phyloP scores from a whole-genome alignment of 441 rosid genomes.

The Adansonia rubrostipa region DNA sequence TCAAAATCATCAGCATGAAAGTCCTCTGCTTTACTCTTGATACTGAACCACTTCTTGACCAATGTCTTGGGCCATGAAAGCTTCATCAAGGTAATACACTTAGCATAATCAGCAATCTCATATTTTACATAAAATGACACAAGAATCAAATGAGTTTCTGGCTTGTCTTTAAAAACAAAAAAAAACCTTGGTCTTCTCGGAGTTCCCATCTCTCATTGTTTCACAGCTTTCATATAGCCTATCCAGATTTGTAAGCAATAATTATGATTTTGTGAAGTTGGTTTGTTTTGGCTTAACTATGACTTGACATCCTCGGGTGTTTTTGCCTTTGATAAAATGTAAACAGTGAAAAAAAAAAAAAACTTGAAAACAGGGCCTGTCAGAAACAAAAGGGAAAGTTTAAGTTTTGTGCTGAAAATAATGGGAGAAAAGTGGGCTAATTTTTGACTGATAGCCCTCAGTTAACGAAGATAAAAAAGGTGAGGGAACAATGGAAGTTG shows the following conservation, averaged over 20 bases:
- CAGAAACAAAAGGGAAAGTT: constrained; percentile 14
- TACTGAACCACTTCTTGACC: constrained; percentile 93
- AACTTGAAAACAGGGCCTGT: constrained; percentile 23
- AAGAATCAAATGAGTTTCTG: constrained; percentile 18
- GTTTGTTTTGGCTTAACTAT: not conserved
- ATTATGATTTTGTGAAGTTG: not conserved
- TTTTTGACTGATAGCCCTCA: constrained; percentile 22
- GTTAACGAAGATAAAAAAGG: constrained; percentile 38
- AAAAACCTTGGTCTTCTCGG: constrained; percentile 84
- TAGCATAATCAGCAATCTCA: constrained; percentile 30
- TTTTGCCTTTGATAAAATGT: constrained; percentile 27
- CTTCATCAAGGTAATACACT: constrained; percentile 42
- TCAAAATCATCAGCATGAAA: constrained; percentile 77
- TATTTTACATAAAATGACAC: constrained; percentile 20
- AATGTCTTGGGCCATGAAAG: constrained; percentile 93
- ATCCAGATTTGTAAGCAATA: constrained; percentile 27
- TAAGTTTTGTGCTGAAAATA: constrained; percentile 17
- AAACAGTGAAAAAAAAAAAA: constrained; percentile 23
- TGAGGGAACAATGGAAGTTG: constrained; percentile 30
- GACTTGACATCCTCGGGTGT: not conserved
- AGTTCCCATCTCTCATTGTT: constrained; percentile 83
- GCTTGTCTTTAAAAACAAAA: constrained; percentile 23
- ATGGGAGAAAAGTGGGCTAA: constrained; percentile 19
- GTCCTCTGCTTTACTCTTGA: constrained; percentile 77
- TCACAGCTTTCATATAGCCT: constrained; percentile 57